These are phyloP conservation scores for Verticillium isaacii DNA, from an alignment of 2,329 filamentous ascomycete genomes.

Conservation along the genomic window DNA sequence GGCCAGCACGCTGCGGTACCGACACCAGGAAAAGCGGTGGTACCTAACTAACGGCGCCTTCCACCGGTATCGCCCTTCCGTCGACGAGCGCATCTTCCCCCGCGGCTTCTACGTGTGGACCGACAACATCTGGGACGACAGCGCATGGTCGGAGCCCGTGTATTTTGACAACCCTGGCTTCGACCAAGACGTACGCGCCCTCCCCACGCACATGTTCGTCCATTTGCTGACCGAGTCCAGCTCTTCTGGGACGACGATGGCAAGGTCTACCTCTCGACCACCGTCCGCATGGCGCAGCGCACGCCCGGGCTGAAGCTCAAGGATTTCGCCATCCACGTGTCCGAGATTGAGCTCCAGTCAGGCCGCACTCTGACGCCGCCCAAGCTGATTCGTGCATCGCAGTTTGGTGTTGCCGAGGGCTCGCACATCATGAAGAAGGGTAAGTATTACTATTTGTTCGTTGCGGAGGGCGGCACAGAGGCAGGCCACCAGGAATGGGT, in stretches of 20 bases:
- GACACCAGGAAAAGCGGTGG: constrained; percentile 30
- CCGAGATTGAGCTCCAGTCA: constrained; percentile 35
- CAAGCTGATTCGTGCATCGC: constrained; percentile 28
- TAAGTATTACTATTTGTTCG: constrained; percentile 32
- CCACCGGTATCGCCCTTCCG: constrained; percentile 32
- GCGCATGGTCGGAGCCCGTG: constrained; percentile 46
- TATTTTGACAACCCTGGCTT: constrained; percentile 51
- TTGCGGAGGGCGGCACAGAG: constrained; percentile 37
- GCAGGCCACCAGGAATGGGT: constrained; percentile 49
- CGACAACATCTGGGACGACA: constrained; percentile 44
- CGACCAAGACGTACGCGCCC: constrained; percentile 41
- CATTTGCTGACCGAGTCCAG: constrained; percentile 2
- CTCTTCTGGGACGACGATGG: constrained; percentile 45
- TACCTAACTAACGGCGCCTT: constrained; percentile 43
- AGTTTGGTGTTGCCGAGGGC: constrained; percentile 35
- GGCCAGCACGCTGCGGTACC: constrained; percentile 42
- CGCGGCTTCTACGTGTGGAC: constrained; percentile 51
- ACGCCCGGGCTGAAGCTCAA: constrained; percentile 34
- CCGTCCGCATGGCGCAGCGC: constrained; percentile 27
- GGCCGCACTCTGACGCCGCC: constrained; percentile 33
- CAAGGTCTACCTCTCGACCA: constrained; percentile 44
- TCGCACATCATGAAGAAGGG: constrained; percentile 31
- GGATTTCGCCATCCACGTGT: constrained; percentile 46
- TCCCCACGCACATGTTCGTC: background rate
- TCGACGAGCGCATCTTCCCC: constrained; percentile 42